Conservation (phyloP, 2,329 filamentous ascomycete species). For the Ophiostoma ips region DNA sequence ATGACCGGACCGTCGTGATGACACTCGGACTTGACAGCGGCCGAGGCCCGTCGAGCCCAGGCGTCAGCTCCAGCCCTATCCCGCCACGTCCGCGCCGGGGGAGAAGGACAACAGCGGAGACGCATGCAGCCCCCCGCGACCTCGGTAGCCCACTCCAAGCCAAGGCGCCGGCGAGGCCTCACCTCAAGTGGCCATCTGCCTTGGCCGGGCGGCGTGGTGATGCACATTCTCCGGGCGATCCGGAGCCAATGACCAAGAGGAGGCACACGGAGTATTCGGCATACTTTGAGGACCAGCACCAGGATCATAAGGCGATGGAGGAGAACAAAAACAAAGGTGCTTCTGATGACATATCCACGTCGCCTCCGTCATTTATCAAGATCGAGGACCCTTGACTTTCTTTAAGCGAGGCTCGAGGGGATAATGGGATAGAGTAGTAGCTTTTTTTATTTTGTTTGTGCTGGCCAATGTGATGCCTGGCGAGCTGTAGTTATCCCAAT, state of each 20-base stretch:
- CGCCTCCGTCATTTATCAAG: conserved; percentile 2
- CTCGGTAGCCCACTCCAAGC: not conserved
- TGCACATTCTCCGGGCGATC: not conserved
- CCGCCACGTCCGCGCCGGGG: not conserved
- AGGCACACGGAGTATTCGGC: not conserved
- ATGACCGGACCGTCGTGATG: not conserved
- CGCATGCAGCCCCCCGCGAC: not conserved
- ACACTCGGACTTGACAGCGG: not conserved
- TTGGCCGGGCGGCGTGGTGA: not conserved
- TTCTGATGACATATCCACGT: not conserved
- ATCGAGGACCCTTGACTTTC: not conserved
- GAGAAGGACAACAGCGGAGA: not conserved
- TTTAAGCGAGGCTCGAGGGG: too few species aligned
- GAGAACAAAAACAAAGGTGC: not conserved
- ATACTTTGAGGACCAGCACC: not conserved
- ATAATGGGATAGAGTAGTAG: not conserved
- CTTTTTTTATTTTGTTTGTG: not conserved
- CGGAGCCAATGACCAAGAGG: not conserved
- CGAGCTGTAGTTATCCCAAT: conserved; percentile 5
- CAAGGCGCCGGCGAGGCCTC: not conserved
- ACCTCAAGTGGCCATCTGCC: not conserved
- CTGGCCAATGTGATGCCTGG: not conserved
- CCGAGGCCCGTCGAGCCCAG: not conserved
- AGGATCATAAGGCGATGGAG: not conserved
- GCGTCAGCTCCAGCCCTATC: not conserved